Percentiles rank a stretch among this genome's conserved stretches.
phyloP scores from a whole-genome alignment of 208 protist genomes.

The Wallacemonas rigidus region DNA sequence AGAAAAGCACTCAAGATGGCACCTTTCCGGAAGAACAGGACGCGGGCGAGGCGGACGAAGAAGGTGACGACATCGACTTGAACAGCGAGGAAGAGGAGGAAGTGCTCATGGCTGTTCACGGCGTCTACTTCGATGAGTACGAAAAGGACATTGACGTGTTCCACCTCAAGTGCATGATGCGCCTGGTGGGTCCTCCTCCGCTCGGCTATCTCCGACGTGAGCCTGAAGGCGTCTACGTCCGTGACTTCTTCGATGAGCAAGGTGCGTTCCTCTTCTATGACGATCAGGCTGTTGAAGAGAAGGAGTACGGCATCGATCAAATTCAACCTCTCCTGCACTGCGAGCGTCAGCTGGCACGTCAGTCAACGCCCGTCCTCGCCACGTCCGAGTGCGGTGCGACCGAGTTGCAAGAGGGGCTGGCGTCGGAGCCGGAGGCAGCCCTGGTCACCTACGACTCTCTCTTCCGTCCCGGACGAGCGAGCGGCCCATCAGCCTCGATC shows the following conservation, averaged over 20 bases:
- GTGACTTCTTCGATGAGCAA: conserved; percentile 53
- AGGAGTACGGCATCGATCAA: conserved; percentile 24
- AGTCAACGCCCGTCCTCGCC: neutral
- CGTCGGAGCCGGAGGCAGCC: neutral
- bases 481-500: neutral
- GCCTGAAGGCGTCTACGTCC: conserved; percentile 42
- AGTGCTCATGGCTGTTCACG: conserved; percentile 20
- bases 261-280: conserved; percentile 44
- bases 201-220: conserved; percentile 30
- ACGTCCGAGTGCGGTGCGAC: too few relatives aligned
- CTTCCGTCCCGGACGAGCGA: neutral
- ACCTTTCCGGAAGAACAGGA: conserved; percentile 2
- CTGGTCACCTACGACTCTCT: conserved; percentile 11
- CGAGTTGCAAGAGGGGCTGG: neutral
- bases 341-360: neutral
- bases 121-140: conserved; percentile 35
- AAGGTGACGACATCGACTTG: neutral
- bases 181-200: conserved; percentile 57
- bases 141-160: conserved; percentile 57
- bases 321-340: conserved; percentile 14
- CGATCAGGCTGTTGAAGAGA: conserved; percentile 27
- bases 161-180: conserved; percentile 56
- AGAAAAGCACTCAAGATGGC: neutral
- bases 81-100: conserved; percentile 24
- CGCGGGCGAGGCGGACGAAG: conserved; percentile 4